These are phyloP conservation scores for Microbotryum lychnidis-dioicae DNA, from an alignment of 1,284 basidiomycete species.

Conservation along the genomic window DNA sequence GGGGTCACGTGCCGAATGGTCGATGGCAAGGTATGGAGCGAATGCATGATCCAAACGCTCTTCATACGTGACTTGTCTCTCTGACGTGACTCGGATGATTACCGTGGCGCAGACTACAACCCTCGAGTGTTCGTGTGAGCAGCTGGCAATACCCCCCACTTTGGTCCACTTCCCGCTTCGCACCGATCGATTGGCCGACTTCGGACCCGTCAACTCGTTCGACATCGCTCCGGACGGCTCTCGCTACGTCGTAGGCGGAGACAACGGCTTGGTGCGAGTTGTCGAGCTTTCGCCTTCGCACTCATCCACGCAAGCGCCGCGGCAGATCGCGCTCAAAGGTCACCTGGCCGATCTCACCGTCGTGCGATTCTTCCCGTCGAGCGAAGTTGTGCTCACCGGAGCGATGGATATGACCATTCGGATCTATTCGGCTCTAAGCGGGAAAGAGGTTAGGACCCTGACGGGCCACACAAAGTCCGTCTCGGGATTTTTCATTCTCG, in stretches of 20 bases:
- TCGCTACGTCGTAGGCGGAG: conserved; percentile 40
- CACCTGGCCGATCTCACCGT: conserved; percentile 44
- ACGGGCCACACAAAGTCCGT: conserved; percentile 37
- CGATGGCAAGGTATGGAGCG: conserved; percentile 1
- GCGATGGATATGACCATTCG: conserved; percentile 42
- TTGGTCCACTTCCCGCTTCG: conserved; percentile 14
- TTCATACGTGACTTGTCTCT: not conserved
- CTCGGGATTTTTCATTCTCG: conserved; percentile 32
- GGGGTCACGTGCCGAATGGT: conserved; percentile 28
- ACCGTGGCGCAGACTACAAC: not conserved
- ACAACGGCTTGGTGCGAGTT: conserved; percentile 40
- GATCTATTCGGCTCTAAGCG: conserved; percentile 41
- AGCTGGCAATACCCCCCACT: conserved; percentile 13
- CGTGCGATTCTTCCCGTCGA: conserved; percentile 36
- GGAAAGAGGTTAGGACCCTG: conserved; percentile 47
- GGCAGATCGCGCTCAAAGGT: conserved; percentile 38
- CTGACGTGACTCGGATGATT: not conserved
- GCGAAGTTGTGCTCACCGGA: conserved; percentile 42
- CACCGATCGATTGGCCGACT: not conserved
- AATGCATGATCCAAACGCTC: no score
- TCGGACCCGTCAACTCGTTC: conserved; percentile 37
- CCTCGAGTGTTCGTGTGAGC: conserved; percentile 7
- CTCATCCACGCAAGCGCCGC: conserved; percentile 7
- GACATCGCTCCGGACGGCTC: conserved; percentile 36
- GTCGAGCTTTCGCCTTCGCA: conserved; percentile 32